Evolutionary conservation across 768 basidiomycete species (phyloP), one percentile per base, ranked within the genome.

Genomic region (Pulveroboletus sp.): DNA sequence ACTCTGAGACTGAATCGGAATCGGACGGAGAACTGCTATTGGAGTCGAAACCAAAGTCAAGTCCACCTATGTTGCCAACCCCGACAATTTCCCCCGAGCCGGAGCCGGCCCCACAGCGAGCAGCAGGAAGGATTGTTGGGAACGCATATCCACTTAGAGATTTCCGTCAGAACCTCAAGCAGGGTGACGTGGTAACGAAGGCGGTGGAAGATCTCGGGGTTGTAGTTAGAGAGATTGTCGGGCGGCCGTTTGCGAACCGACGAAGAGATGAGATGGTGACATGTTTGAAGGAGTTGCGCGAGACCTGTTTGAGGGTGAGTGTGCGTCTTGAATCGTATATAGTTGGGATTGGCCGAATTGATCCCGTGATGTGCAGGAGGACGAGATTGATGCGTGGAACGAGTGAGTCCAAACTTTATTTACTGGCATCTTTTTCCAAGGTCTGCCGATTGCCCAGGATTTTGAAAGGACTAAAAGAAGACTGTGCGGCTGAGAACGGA

Each of bases 301-400:
- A 78, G 46, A 78, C 79, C 4, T 86, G 82, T 24, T 64, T 89
- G 55, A 76, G 75, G 71, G 86, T 85, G 51, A 43, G 78, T 62
- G 26, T 27, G 24, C 4, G 38, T 40, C 9, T 43, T 15, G 26
- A 21, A 36, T 38, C 10, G 18, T 46, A 30, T 35, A 27, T 14
- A 27, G 18, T 26, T 44, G n/a, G 35, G 11, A 30, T 15, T 24
- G 18, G 14, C 40, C 39, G 9, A 39, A 30, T 27, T 21, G 37
- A 36, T 53, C 40, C 13, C 26, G 24, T 30, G n/a, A 11, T 31
- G 17, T 31, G 26, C 56, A 89, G 81, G 86, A 91, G 69, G 87
- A 91, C 65, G 88, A 92, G 65, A 79, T 91, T 33, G 84, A 86
- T 39, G 79, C 78, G 30, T 93, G 89, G 89, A 92, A 93, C 67